phyloP scores from a whole-genome alignment of 306 rosid genomes.

The Carpinus fangiana region DNA sequence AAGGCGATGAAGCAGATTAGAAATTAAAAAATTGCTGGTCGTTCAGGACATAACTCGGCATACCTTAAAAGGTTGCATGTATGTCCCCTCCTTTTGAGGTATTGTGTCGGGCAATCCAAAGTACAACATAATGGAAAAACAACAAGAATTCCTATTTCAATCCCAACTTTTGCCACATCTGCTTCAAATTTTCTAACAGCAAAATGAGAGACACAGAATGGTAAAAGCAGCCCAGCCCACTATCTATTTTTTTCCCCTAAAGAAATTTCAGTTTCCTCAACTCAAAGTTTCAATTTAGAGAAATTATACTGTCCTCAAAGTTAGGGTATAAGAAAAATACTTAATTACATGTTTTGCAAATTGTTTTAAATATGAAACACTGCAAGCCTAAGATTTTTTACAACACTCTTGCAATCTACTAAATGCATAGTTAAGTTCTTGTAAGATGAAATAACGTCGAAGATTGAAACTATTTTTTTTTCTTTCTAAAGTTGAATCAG shows the following conservation, averaged over 20 bases:
- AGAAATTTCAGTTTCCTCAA: slow-evolving; percentile 2
- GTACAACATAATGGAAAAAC: background rate
- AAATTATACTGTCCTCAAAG: background rate
- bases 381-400: background rate
- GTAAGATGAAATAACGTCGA: background rate
- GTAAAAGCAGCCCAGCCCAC: background rate
- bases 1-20: slow-evolving; percentile 38
- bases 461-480: background rate
- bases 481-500: background rate
- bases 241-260: background rate
- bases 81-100: background rate
- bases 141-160: background rate
- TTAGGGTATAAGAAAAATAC: background rate
- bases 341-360: background rate
- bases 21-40: background rate
- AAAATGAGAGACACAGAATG: background rate
- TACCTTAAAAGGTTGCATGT: background rate
- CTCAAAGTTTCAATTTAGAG: background rate
- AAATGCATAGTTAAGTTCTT: background rate
- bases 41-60: background rate
- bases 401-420: background rate
- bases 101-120: background rate
- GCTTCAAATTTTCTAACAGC: background rate
- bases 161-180: background rate
- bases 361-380: background rate